Base-by-base conservation (phyloP, 169 alveolate species). In the Eimeria sp. region DNA sequence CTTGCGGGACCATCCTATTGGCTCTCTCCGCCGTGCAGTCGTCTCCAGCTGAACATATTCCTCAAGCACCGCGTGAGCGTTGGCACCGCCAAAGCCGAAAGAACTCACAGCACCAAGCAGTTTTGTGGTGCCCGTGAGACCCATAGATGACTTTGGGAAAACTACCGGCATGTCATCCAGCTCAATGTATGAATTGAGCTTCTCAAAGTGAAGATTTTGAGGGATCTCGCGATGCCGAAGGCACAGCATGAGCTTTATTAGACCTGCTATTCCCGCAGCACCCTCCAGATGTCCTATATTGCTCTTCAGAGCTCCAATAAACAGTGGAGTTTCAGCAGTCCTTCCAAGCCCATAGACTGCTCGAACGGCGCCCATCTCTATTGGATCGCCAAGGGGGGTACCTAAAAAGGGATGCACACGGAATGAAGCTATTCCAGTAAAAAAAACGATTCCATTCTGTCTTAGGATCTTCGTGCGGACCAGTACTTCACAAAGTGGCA, bases 381-480 rank as follows among this genome's bases (percentile, higher is more conserved):
- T 97, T 71, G 98, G 98, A 66, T 97, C 98, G 37, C 98, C 98
- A 33, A 97, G 96, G 4, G 97, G 97, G 30, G 98, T 97, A 43
- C 98, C 98, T 33, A 97, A 54, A 64, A 16, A 3, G 14, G 1
- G 10, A 43, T 33, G 30, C 49, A 60, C 52, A 71, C 52, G 71
- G 9, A 80, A 43, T 16, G 25, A 52, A 18, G 46, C 68, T 16
- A 30, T 37, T 30, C 54, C 52, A 13, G 27, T 46, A 25, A 27
- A 37, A 83, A 58, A 3, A 16, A 10, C 9, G n/a, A 25, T 49
- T 37, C 54, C 30, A 25, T 20, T 4, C 30, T 43, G 49, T 43
- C 58, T 54, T 27, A 27, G 40, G 43, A 18, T 23, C 49, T 4
- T 56, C 43, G 40, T 27, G 54, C 56, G n/a, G 4, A 64, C 64